Percentiles rank a stretch among this genome's conserved stretches.
Conservation (phyloP, 192 early-diverging fungal genomes). For the Chytriomyces confervae region DNA sequence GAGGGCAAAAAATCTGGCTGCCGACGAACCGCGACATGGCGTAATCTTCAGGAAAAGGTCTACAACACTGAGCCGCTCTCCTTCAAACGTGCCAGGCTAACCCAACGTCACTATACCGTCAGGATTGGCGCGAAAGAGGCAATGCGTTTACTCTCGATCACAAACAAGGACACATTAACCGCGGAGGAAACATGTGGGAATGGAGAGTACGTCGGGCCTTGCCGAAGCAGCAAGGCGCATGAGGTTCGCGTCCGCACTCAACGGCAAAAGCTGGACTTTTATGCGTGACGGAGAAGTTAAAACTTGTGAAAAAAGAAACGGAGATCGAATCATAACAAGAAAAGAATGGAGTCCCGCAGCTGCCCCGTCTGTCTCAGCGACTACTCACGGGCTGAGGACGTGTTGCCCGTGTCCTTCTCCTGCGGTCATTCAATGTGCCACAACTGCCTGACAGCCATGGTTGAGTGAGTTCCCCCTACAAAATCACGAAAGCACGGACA, state of each 20-base stretch:
- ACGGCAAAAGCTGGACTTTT: not conserved
- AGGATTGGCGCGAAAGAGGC: too few relatives aligned
- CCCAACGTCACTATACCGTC: too few relatives aligned
- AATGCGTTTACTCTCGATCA: too few relatives aligned
- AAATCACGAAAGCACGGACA: not conserved
- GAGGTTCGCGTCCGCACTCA: not conserved
- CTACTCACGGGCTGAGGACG: conserved; percentile 8
- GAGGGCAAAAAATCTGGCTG: too few relatives aligned
- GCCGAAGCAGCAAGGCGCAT: not conserved
- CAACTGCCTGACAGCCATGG: conserved; percentile 15
- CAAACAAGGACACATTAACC: too few relatives aligned
- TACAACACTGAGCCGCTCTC: too few relatives aligned
- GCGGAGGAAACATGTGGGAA: not conserved
- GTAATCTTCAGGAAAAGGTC: too few relatives aligned
- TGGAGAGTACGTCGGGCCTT: not conserved
- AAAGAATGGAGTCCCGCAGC: not conserved
- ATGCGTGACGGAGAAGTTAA: not conserved
- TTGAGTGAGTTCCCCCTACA: not conserved
- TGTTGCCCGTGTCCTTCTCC: conserved; percentile 17
- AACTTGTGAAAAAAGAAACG: conserved; percentile 6
- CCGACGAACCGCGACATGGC: too few relatives aligned
- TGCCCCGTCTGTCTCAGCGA: conserved; percentile 22
- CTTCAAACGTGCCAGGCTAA: too few relatives aligned
- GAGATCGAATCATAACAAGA: not conserved
- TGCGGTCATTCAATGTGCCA: conserved; percentile 21